Evolutionary conservation across 768 basidiomycete genomes (phyloP).

Genomic region (Leccinum olivaceopallidum): DNA sequence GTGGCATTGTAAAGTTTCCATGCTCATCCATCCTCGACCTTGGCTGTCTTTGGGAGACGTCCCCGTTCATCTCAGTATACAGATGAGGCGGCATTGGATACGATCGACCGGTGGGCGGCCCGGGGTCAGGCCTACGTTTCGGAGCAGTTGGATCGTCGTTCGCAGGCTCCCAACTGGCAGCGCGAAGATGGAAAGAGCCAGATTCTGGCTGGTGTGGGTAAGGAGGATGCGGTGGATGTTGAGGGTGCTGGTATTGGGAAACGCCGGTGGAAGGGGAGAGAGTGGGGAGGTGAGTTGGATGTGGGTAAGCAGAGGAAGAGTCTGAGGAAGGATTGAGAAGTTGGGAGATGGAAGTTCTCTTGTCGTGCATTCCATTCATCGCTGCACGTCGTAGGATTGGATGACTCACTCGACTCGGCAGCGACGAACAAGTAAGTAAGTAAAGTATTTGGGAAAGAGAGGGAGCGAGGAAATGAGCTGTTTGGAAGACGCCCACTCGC

Average conservation of each 20-base stretch:
- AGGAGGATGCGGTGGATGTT: constrained; percentile 25
- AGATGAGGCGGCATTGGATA: constrained; percentile 36
- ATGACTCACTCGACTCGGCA: constrained; percentile 8
- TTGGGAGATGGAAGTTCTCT: constrained; percentile 52
- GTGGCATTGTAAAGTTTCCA: constrained; percentile 30
- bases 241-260: constrained; percentile 31
- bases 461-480: constrained; percentile 33
- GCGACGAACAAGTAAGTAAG: constrained; percentile 1
- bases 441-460: not conserved
- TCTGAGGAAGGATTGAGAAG: constrained; percentile 50
- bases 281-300: constrained; percentile 31
- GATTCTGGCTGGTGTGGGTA: constrained; percentile 33
- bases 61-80: constrained; percentile 36
- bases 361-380: constrained; percentile 47
- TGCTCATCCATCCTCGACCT: constrained; percentile 35
- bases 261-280: constrained; percentile 25
- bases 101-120: constrained; percentile 34
- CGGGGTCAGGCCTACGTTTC: constrained; percentile 37
- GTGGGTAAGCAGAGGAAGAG: constrained; percentile 36
- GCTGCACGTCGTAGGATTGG: constrained; percentile 19
- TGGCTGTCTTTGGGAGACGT: constrained; percentile 29
- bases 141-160: constrained; percentile 38
- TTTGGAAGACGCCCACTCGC: constrained; percentile 34
- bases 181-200: constrained; percentile 52
- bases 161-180: constrained; percentile 56